These are phyloP conservation scores for Pelargonium nanum DNA, from an alignment of 345 rosid species.

Conservation along the genomic window DNA sequence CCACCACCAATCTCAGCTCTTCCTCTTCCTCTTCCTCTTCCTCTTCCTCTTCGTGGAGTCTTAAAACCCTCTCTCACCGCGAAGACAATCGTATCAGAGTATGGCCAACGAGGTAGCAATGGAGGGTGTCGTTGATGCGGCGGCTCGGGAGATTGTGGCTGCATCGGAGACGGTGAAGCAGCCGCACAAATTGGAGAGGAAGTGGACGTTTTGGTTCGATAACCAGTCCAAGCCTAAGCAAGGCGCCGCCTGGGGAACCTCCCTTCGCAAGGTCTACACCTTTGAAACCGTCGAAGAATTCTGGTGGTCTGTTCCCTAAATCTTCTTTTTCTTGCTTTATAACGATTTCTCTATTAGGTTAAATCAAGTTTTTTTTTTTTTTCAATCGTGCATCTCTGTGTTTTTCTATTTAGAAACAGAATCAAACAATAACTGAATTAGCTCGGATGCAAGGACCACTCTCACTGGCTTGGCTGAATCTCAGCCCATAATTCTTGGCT, in stretches of 20 bases:
- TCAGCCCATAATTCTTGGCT: too few species aligned
- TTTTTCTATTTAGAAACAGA: too few species aligned
- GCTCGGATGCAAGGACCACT: too few species aligned
- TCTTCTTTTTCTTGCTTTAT: background rate
- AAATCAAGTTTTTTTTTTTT: background rate
- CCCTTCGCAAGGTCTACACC: conserved; percentile 65
- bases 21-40: too few species aligned
- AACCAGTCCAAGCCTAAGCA: conserved; percentile 66
- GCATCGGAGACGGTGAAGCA: conserved; percentile 22
- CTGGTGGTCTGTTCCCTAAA: conserved; percentile 47
- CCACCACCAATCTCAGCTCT: too few species aligned
- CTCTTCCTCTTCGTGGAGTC: too few species aligned
- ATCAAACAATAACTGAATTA: too few species aligned
- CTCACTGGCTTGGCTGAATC: too few species aligned
- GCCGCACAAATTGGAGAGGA: conserved; percentile 64
- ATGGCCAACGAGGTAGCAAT: conserved; percentile 46
- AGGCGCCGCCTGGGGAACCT: conserved; percentile 81
- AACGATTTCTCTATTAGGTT: background rate
- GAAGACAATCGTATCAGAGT: too few species aligned
- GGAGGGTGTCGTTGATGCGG: conserved; percentile 21
- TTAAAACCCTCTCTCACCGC: too few species aligned
- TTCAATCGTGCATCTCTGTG: background rate
- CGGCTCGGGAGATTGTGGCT: conserved; percentile 12
- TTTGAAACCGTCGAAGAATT: conserved; percentile 93
- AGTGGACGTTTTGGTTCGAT: conserved; percentile 91